Base-by-base conservation (phyloP, 164 flowering plant species). In the Tetrastigma voinierianum region DNA sequence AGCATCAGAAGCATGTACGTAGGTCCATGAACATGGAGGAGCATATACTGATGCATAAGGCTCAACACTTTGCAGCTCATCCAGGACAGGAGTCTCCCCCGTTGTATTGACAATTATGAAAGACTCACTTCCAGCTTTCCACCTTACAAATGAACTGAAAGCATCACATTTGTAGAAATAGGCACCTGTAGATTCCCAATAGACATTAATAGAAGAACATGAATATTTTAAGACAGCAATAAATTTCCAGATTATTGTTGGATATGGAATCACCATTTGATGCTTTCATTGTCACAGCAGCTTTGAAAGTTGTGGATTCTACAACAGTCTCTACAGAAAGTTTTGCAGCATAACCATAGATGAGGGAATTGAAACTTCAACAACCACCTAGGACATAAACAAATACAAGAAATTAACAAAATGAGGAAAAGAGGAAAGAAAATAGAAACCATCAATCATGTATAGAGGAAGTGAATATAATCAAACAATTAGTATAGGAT, bases 321-420 rank as follows among this genome's bases (percentile, higher is more conserved):
- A 95, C 92, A 66, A 80, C 92, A 70, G 87, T 78, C 78, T 95
- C 97, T 21, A 87, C 92, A 23, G 96, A 70, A 90, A 90, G 68
- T 73, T 75, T 62, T 61, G 91, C 74, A 91, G 78, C 87, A 95
- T 83, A 48, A 74, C 76, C 90, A 95, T 80, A 62, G 92, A 82
- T 15, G 88, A 77, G 23, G 96, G 96, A 25, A 82, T 68, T 44
- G 90, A 86, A 70, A 91, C 96, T 80, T 86, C 93, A 81, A 95
- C 66, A 17, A 73, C 77, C 64, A 91, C 80, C 91, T 90, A 70
- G 1, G 32, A 62, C 20, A 48, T 15, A 18, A 9, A 66, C 20
- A 21, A n/a, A 40, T 15, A 15, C 23, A 21, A 25, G n/a, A 25
- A 46, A 1, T 24, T 19, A 57, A 57, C 15, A 46, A 46, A 58